These are phyloP conservation scores for Oligophagozyma castellii DNA, from an alignment of 1,139 yeast genomes.

Conservation along the genomic window DNA sequence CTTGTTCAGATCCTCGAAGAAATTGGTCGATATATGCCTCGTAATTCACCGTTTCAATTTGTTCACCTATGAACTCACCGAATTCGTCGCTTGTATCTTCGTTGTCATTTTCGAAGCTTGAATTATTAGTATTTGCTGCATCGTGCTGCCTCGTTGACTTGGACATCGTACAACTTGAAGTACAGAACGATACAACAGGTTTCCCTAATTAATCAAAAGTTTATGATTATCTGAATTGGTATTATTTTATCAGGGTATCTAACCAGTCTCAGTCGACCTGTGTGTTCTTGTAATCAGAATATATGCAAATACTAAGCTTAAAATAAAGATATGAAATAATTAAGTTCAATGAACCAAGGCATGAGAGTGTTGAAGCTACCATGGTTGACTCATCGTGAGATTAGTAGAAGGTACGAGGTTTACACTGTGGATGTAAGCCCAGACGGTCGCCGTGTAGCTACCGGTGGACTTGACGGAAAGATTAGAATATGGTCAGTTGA, in stretches of 20 bases:
- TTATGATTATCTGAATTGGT: too few relatives aligned
- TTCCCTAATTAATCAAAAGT: too few relatives aligned
- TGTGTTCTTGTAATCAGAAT: too few relatives aligned
- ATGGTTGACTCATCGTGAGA: slow-evolving; percentile 74
- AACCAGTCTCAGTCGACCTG: too few relatives aligned
- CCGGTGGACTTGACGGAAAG: slow-evolving; percentile 93
- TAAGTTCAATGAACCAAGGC: too few relatives aligned
- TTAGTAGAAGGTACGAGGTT: slow-evolving; percentile 67
- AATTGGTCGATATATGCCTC: not conserved
- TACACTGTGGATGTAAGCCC: slow-evolving; percentile 71
- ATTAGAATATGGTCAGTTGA: slow-evolving; percentile 81
- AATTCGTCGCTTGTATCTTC: slow-evolving; percentile 1
- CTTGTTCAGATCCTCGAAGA: too few relatives aligned
- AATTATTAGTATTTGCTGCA: too few relatives aligned
- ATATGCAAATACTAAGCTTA: not conserved
- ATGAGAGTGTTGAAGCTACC: slow-evolving; percentile 77
- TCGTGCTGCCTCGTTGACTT: too few relatives aligned
- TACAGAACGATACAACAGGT: too few relatives aligned
- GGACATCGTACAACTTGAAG: too few relatives aligned
- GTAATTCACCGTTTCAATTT: not conserved
- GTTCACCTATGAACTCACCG: slow-evolving; percentile 1
- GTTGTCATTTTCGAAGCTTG: not conserved
- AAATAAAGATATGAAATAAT: too few relatives aligned
- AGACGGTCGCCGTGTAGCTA: slow-evolving; percentile 74
- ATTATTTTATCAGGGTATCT: too few relatives aligned